phyloP scores from a whole-genome alignment of 2,329 filamentous ascomycete genomes.

The Fusarium sp. region DNA sequence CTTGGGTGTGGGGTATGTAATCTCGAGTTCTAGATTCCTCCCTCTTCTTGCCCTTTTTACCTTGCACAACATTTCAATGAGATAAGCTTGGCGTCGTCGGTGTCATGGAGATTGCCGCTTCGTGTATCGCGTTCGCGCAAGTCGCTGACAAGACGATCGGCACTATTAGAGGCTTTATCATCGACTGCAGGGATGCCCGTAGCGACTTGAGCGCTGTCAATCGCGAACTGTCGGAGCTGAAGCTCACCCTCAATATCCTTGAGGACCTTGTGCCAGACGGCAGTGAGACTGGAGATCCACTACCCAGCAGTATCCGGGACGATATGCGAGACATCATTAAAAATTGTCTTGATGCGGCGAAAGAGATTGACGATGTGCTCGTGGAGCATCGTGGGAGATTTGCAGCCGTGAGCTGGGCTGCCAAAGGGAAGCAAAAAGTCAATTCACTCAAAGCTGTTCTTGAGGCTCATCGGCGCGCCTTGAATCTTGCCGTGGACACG shows the following conservation, averaged over 20 bases:
- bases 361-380: neutral
- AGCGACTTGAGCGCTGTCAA: neutral
- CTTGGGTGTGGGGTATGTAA: neutral
- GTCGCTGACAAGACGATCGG: neutral
- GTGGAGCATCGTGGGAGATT: neutral
- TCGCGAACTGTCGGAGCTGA: neutral
- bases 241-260: neutral
- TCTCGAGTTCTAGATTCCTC: neutral
- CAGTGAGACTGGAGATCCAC: neutral
- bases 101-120: conserved; percentile 9
- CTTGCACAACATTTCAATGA: neutral
- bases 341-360: neutral
- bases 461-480: neutral
- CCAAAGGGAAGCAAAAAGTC: conserved; percentile 3
- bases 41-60: neutral
- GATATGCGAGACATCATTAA: neutral
- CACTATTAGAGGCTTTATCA: neutral
- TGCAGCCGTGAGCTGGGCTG: neutral
- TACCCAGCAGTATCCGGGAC: neutral
- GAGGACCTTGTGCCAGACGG: neutral
- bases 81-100: neutral
- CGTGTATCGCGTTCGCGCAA: conserved; percentile 13
- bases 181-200: neutral
- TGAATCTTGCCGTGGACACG: conserved; percentile 4
- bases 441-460: neutral